Base-by-base conservation (phyloP, 176 grass and related monocot species). In the Avena atlantica region DNA sequence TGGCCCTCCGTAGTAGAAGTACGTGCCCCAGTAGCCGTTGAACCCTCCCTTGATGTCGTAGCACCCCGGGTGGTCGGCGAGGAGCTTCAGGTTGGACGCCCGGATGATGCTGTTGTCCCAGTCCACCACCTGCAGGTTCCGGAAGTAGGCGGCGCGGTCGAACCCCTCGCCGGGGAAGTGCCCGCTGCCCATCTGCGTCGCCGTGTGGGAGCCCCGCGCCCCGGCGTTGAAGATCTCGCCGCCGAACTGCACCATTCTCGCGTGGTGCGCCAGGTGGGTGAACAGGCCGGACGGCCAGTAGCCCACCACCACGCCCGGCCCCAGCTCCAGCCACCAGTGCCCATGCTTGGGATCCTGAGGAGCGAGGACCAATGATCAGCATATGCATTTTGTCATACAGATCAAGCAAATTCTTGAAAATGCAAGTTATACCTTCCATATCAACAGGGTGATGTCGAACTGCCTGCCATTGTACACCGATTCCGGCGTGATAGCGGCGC, bases 211-310 rank as follows among this genome's bases (percentile, higher is more conserved):
- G 4, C 95, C 93, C 6, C 82, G 70, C 37, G 86, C 83, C 70
- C 80, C 81, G 3, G 79, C 83, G 78, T 98, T 98, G 4, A 95
- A 86, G 2, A 98, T 53, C 92, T 98, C 95, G 14, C 95, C 95
- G 4, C 95, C 93, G 11, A 95, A 98, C 78, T 98, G 95, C 85
- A 98, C 90, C 96, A 98, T 95, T 73, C 89, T 91, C 20, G 91
- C 93, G 60, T 94, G 91, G 66, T 87, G 83, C 37, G 91, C 92
- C 84, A 98, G 87, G 79, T 98, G 90, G 37, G 80, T 95, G 81
- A 98, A 98, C n/a, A 95, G 55, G 61, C 90, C 86, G 21, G 96
- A 91, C 52, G 96, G 96, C 96, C 96, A 95, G 78, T 95, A 98
- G 9, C 96, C 96, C 4, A 98, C 70, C 9, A 95, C 83, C 10